Base-by-base conservation (phyloP, 2,329 filamentous ascomycete genomes). In the Thelonectria discophora region DNA sequence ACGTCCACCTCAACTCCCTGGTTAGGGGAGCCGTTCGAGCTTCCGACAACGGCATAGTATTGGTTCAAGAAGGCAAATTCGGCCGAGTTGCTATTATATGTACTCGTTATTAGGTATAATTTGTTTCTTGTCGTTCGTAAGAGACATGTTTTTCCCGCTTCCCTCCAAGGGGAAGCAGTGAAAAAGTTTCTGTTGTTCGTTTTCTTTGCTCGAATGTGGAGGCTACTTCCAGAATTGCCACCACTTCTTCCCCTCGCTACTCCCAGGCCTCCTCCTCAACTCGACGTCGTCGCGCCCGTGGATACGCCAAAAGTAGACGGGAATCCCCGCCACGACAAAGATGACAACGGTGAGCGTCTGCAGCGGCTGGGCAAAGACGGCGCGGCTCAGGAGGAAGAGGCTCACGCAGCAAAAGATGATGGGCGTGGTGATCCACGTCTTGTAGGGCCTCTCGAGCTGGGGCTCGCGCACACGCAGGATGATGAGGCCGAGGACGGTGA, bases 381-480 rank as follows among this genome's bases (percentile, higher is more conserved):
- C 93, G 52, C 95, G 84, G 73, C 89, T 94, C 43, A 99, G 85
- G 66, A 99, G 78, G 74, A 99, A 99, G 66, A 99, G 77, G 75
- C 92, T 97, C 40, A 99, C 95, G 74, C 95, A 99, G 84, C 95
- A 99, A 76, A 99, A 99, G 58, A 97, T 94, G 67, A 99, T 94
- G 11, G 95, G 95, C 2, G 95, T 99, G 1, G 90, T 90, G 73
- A 99, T 97, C 95, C 94, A 99, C 3, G 94, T 97, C 75, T 88
- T 90, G 78, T 99, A 99, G 1, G 95, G 94, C 24, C 95, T 82
- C 76, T 97, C 93, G 47, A 99, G 84, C 64, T 89, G 83, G 4
- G 95, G 95, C 76, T 99, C 95, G 64, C 86, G 86, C 30, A 98
- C 92, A 30, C 95, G 86, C 64, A 99, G 82, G 54, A 99, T 86